phyloP scores from a whole-genome alignment of 352 stramenopile species.

The Phytophthora boehmeriae region DNA sequence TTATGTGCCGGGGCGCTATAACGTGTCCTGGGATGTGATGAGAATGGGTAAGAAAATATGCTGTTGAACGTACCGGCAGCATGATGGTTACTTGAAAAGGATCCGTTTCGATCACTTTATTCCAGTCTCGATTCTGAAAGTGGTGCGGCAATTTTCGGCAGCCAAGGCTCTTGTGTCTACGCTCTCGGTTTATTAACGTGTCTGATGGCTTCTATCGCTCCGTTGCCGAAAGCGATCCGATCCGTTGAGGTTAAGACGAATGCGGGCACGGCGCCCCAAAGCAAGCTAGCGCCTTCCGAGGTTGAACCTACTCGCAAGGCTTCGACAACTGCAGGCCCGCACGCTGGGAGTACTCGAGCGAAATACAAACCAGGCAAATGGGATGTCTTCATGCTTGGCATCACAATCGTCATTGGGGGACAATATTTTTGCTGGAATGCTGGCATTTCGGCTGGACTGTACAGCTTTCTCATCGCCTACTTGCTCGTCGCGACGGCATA shows the following conservation, averaged over 20 bases:
- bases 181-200: no score
- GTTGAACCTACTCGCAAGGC: constrained; percentile 2
- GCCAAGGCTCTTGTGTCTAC: constrained; percentile 1
- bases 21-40: no score
- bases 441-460: constrained; percentile 44
- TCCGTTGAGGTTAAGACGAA: constrained; percentile 10
- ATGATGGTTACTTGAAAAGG: no score
- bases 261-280: not conserved
- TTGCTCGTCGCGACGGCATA: constrained; percentile 46
- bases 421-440: constrained; percentile 63
- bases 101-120: no score
- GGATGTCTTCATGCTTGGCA: constrained; percentile 54
- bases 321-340: not conserved
- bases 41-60: no score
- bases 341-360: not conserved
- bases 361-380: constrained; percentile 36
- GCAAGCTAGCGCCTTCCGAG: not conserved
- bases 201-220: constrained; percentile 15
- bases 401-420: constrained; percentile 59
- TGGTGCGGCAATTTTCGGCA: no score
- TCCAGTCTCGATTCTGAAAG: no score
- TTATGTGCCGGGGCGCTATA: no score
- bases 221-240: constrained; percentile 15
- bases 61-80: no score
- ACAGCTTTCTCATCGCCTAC: constrained; percentile 45